These are phyloP conservation scores for Penicillium sp. DNA, from an alignment of 2,329 filamentous ascomycete species.

Conservation along the genomic window DNA sequence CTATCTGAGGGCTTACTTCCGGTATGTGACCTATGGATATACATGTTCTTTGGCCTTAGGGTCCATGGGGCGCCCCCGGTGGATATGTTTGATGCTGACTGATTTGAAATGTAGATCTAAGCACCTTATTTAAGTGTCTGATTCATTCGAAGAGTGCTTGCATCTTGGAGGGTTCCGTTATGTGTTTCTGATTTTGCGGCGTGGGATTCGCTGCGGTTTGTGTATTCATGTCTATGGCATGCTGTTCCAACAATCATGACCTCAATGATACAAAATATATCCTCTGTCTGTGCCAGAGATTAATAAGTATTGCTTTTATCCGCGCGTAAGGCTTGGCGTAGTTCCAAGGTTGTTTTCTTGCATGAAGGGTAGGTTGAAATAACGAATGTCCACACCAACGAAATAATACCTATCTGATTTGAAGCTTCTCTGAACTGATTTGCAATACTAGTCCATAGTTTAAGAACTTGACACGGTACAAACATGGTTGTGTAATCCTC, in stretches of 20 bases:
- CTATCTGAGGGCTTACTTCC: constrained; percentile 95
- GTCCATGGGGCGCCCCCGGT: too few species aligned
- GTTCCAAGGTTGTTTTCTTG: too few species aligned
- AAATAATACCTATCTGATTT: too few species aligned
- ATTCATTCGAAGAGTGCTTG: constrained; percentile 9
- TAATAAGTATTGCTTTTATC: neutral
- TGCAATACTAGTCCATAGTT: too few species aligned
- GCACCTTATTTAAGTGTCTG: neutral
- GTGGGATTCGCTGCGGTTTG: constrained; percentile 10
- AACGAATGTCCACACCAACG: too few species aligned
- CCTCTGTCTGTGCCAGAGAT: constrained; percentile 6
- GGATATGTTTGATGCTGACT: too few species aligned
- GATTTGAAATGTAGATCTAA: constrained; percentile 2
- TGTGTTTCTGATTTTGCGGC: constrained; percentile 7
- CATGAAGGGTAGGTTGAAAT: too few species aligned
- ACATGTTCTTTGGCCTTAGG: constrained; percentile 15
- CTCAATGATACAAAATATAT: constrained; percentile 27
- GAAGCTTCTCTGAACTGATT: too few species aligned
- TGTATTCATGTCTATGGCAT: constrained; percentile 19
- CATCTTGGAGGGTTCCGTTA: constrained; percentile 14
- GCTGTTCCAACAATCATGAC: constrained; percentile 24
- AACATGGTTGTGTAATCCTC: constrained; percentile 4
- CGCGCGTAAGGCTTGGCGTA: constrained; percentile 2
- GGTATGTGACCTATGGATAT: constrained; percentile 71
- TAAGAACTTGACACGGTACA: neutral